A percentile compares a stretch with the other conserved stretches of the same genome.
phyloP scores from a whole-genome alignment of 345 rosid genomes.

The Geranium rotundifolium region DNA sequence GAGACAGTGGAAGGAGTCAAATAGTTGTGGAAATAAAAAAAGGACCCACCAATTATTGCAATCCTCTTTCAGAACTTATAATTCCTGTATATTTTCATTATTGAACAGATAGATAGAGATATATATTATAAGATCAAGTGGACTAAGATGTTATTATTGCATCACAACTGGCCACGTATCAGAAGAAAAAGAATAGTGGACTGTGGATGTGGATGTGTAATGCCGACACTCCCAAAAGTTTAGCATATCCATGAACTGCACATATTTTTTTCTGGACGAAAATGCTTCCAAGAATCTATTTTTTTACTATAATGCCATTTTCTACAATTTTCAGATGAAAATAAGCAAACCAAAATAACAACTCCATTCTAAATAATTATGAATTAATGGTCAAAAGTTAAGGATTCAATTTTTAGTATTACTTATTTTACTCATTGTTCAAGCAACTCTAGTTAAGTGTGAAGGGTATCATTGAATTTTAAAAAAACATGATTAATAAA shows the following conservation, averaged over 20 bases:
- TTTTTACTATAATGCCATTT: conserved; percentile 4
- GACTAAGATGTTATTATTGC: conserved; percentile 3
- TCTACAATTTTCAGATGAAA: neutral
- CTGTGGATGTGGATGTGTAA: neutral
- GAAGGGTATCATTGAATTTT: no score
- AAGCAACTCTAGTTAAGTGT: no score
- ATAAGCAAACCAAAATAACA: neutral
- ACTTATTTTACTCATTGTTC: no score
- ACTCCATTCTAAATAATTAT: no score
- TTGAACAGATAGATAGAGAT: neutral
- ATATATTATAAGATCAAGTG: neutral
- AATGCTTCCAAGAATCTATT: neutral
- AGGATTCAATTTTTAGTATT: no score
- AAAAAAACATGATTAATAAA: no score
- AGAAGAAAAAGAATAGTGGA: conserved; percentile 13
- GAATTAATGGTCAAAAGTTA: no score
- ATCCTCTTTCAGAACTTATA: neutral
- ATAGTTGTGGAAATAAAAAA: conserved; percentile 2
- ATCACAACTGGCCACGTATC: conserved; percentile 19
- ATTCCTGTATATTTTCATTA: no score
- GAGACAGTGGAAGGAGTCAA: conserved; percentile 2
- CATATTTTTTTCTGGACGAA: conserved; percentile 3
- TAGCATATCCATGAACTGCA: conserved; percentile 6
- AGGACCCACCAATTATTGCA: conserved; percentile 8
- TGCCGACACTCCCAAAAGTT: conserved; percentile 8